A percentile compares a stretch with the other conserved stretches of the same genome.
Conservation (phyloP, 2,329 filamentous ascomycete species). For the Ilyonectria robusta region DNA sequence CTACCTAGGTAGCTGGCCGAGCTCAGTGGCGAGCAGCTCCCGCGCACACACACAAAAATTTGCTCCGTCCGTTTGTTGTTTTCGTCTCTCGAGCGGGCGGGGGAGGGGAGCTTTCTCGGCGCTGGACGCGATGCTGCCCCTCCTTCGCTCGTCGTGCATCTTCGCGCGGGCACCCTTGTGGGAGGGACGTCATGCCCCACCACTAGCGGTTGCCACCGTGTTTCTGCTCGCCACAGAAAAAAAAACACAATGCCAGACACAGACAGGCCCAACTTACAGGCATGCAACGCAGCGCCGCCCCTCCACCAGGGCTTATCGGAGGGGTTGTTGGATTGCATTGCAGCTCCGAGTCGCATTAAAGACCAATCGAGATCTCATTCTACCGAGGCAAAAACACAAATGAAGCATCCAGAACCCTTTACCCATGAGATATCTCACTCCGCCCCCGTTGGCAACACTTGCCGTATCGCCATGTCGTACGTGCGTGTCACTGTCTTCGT, state of each 20-base stretch:
- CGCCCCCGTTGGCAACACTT: constrained; percentile 11
- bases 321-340: constrained; percentile 7
- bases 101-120: constrained; percentile 37
- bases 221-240: constrained; percentile 32
- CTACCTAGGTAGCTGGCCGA: constrained; percentile 7
- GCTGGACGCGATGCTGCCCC: constrained; percentile 39
- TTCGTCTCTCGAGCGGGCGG: constrained; percentile 32
- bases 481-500: constrained; percentile 5
- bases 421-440: not conserved
- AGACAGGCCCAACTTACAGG: not conserved
- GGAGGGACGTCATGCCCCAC: constrained; percentile 53
- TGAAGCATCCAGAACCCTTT: not conserved
- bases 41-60: constrained; percentile 5
- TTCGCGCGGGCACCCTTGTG: constrained; percentile 42
- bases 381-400: not conserved
- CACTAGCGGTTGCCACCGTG: constrained; percentile 47
- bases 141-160: constrained; percentile 36
- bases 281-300: not conserved
- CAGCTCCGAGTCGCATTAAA: not conserved
- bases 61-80: constrained; percentile 9
- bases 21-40: not conserved
- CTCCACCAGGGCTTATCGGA: constrained; percentile 25
- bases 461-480: constrained; percentile 10
- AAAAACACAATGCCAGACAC: not conserved
- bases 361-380: not conserved